Evolutionary conservation across 306 rosid species (phyloP).

Genomic region (Oxytropis ochrocephala): DNA sequence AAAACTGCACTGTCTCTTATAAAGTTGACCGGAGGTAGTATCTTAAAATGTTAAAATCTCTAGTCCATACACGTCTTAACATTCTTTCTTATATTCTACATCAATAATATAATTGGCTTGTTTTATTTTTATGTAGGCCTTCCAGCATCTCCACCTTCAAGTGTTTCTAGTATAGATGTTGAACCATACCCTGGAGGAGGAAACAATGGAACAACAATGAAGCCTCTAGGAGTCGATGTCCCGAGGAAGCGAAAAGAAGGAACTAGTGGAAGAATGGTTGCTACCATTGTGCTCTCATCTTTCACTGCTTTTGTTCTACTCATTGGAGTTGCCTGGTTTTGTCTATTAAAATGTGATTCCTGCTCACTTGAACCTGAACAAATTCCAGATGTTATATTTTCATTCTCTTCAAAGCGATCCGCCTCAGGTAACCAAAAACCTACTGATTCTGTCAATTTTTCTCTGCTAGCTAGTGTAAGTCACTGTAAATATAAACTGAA

Average conservation of each 20-base stretch:
- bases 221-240: slow-evolving; percentile 74
- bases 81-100: not conserved
- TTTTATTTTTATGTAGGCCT: slow-evolving; percentile 48
- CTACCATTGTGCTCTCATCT: slow-evolving; percentile 51
- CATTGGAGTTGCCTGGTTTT: slow-evolving; percentile 54
- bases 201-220: slow-evolving; percentile 43
- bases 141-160: slow-evolving; percentile 82
- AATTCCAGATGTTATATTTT: slow-evolving; percentile 29
- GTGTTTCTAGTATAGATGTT: slow-evolving; percentile 41
- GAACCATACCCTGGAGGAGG: slow-evolving; percentile 36
- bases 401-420: slow-evolving; percentile 33
- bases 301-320: slow-evolving; percentile 46
- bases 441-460: not conserved
- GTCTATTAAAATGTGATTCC: slow-evolving; percentile 39
- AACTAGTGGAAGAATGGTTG: slow-evolving; percentile 34
- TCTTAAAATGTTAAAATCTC: too few species aligned
- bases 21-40: too few species aligned
- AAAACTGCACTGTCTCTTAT: too few species aligned
- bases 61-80: too few species aligned
- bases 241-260: slow-evolving; percentile 45
- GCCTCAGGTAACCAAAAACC: slow-evolving; percentile 37
- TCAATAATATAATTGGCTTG: not conserved
- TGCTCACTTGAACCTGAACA: slow-evolving; percentile 23
- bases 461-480: not conserved
- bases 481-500: slow-evolving; percentile 3